Conservation (phyloP, 495 filamentous ascomycete species). For the Penicillium roqueforti region DNA sequence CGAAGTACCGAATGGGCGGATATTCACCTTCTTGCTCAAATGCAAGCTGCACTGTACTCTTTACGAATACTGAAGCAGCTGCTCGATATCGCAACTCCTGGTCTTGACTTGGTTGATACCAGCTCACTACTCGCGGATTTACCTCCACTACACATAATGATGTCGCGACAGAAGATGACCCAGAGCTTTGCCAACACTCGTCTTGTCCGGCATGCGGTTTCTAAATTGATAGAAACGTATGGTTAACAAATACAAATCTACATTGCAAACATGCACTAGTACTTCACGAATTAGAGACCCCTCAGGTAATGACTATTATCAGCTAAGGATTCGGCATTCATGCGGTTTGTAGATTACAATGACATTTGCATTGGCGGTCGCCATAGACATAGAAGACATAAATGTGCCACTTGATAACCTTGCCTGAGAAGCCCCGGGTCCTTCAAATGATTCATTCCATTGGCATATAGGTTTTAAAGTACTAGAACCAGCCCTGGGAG, state of each 20-base stretch:
- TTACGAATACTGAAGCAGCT: constrained; percentile 61
- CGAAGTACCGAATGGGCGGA: constrained; percentile 49
- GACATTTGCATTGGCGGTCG: not conserved
- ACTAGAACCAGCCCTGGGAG: not conserved
- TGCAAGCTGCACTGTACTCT: constrained; percentile 61
- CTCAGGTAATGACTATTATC: not conserved
- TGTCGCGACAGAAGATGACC: constrained; percentile 20
- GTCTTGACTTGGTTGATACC: constrained; percentile 4
- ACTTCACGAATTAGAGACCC: not conserved
- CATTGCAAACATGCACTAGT: not conserved
- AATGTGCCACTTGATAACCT: not conserved
- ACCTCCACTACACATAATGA: constrained; percentile 35
- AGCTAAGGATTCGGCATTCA: not conserved
- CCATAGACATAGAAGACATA: not conserved
- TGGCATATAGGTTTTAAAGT: not conserved
- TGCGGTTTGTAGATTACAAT: not conserved
- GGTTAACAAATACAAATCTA: constrained; percentile 6
- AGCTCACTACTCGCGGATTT: constrained; percentile 19
- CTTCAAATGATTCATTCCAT: not conserved
- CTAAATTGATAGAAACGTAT: constrained; percentile 17
- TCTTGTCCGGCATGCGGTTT: constrained; percentile 10
- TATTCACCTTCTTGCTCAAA: constrained; percentile 60
- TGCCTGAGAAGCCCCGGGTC: not conserved
- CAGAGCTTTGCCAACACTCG: constrained; percentile 8
- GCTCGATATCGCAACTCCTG: constrained; percentile 23